Percentiles rank a stretch among this genome's conserved stretches.
phyloP scores from a whole-genome alignment of 2,329 filamentous ascomycete species.

The Ophioceras dolichostomum region DNA sequence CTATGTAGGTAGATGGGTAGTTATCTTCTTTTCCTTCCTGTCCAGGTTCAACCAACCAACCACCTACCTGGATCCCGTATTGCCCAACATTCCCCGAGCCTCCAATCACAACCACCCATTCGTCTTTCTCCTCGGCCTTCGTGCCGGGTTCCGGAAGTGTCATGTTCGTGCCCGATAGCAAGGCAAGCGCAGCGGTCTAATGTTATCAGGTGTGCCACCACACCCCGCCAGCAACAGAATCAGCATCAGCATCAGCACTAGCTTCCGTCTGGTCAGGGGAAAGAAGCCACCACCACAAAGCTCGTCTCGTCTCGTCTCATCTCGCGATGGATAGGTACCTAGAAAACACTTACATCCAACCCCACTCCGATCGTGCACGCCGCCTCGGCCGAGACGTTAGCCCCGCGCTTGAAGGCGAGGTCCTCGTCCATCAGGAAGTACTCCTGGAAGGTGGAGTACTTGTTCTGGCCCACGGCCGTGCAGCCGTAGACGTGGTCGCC shows the following conservation, averaged over 20 bases:
- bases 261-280: too few relatives aligned
- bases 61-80: constrained; percentile 16
- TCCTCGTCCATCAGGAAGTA: constrained; percentile 23
- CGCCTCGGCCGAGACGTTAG: constrained; percentile 14
- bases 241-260: too few relatives aligned
- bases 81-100: constrained; percentile 21
- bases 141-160: constrained; percentile 10
- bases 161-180: constrained; percentile 16
- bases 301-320: too few relatives aligned
- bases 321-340: too few relatives aligned
- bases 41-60: too few relatives aligned
- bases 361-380: constrained; percentile 22
- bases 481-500: constrained; percentile 23
- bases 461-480: constrained; percentile 18
- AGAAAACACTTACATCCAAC: constrained; percentile 14
- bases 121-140: constrained; percentile 10
- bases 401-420: constrained; percentile 17
- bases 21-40: too few relatives aligned
- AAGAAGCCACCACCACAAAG: too few relatives aligned
- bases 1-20: too few relatives aligned
- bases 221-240: too few relatives aligned
- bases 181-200: constrained; percentile 21
- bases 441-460: constrained; percentile 23
- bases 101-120: constrained; percentile 24
- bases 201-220: too few relatives aligned